A percentile compares a stretch with the other conserved stretches of the same genome.
Evolutionary conservation across 306 rosid species (phyloP).

Genomic region (Datisca glomerata): DNA sequence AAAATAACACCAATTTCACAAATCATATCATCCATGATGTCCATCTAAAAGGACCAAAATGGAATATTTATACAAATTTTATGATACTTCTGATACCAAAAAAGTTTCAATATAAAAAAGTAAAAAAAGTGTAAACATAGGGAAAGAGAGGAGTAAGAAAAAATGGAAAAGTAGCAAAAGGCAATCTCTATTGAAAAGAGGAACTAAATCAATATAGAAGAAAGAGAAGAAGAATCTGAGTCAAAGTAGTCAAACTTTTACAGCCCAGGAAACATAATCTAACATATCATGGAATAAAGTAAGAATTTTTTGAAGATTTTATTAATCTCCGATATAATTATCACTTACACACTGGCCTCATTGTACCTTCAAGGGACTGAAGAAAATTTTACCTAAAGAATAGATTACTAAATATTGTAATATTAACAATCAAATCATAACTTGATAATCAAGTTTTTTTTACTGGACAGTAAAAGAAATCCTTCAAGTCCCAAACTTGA

Average conservation of each 20-base stretch:
- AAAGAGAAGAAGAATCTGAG: constrained; percentile 62
- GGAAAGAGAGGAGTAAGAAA: no score
- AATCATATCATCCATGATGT: background rate
- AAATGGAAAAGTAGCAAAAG: constrained; percentile 16
- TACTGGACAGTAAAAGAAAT: no score
- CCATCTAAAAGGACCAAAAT: background rate
- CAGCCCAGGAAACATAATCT: constrained; percentile 40
- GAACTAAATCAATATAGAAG: constrained; percentile 65
- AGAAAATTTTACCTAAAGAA: no score
- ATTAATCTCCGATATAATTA: constrained; percentile 26
- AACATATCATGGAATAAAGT: constrained; percentile 30
- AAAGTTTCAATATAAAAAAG: constrained; percentile 17
- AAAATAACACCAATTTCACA: background rate
- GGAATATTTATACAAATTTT: background rate
- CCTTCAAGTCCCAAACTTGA: no score
- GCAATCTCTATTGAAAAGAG: constrained; percentile 26
- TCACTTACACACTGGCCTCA: constrained; percentile 13
- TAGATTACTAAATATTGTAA: no score
- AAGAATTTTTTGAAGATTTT: no score
- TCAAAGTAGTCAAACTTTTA: constrained; percentile 52
- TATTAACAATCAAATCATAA: no score
- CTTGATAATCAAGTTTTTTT: no score
- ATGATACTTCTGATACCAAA: constrained; percentile 12
- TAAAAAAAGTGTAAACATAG: no score
- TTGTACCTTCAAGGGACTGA: no score